A percentile compares a stretch with the other conserved stretches of the same genome.
Evolutionary conservation across 768 basidiomycete species (phyloP).

Genomic region (Tremella mesenterica): DNA sequence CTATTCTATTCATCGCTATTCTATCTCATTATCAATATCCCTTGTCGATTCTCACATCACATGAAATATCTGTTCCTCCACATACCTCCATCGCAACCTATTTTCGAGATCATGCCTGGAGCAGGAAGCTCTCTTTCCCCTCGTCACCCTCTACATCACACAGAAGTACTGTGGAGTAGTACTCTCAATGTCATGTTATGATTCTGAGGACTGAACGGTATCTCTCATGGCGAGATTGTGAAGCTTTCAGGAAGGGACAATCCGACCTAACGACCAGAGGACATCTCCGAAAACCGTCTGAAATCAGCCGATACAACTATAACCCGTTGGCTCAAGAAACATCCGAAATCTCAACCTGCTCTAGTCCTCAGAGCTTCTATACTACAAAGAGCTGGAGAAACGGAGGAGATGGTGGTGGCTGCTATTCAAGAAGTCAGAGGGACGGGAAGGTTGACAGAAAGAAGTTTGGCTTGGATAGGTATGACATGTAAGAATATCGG

Average conservation of each 20-base stretch:
- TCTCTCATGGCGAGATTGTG: neutral
- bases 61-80: too few species aligned
- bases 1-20: neutral
- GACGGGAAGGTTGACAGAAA: constrained; percentile 19
- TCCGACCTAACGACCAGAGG: constrained; percentile 15
- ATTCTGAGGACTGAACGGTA: too few species aligned
- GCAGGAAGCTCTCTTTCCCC: too few species aligned
- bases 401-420: constrained; percentile 7
- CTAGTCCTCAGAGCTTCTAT: constrained; percentile 24
- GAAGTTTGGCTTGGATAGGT: constrained; percentile 19
- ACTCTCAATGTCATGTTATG: too few species aligned
- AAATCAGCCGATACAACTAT: constrained; percentile 19
- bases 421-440: constrained; percentile 12
- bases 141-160: neutral
- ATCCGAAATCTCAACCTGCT: constrained; percentile 31
- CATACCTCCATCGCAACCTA: too few species aligned
- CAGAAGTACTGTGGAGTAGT: too few species aligned
- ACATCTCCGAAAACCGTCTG: constrained; percentile 12
- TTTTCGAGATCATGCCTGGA: too few species aligned
- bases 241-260: neutral
- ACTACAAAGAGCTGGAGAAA: constrained; percentile 6
- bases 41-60: too few species aligned
- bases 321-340: constrained; percentile 27
- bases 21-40: too few species aligned
- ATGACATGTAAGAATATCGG: constrained; percentile 10